Base-by-base conservation (phyloP, 139 green algal species). In the Microglena sp. region DNA sequence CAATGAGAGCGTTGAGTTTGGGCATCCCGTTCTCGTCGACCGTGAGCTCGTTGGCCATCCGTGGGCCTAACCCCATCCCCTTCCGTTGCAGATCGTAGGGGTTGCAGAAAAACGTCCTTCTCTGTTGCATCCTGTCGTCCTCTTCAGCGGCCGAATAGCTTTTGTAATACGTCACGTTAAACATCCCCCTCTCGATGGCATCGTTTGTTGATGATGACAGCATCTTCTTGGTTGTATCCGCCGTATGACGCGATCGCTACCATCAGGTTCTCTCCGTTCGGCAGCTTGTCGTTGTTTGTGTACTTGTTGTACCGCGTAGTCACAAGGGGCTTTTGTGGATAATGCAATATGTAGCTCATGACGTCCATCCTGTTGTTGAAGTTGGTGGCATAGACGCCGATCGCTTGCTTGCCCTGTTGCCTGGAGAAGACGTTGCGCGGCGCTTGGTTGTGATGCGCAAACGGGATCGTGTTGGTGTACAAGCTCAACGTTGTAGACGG, bases 191-290 rank as follows among this genome's bases (percentile, higher is more conserved):
- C 50, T 88, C 82, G 2, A 90, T 80, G 33, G 73, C 60, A 0
- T 43, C 60, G n/a, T 26, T 72, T 61, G 64, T 81, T 82, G 60
- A 80, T 71, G 34, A 90, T 84, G 31, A 88, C 36, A 21, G 66
- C 72, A 67, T 90, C 83, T 65, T 90, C 83, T 63, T 87, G 79
- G 73, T 90, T 90, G 67, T 82, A 90, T 0, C 83, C 83, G 2
- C 70, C 73, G 67, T 86, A 87, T n/a, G 55, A 79, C 26, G 66
- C 56, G 62, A 90, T 85, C 4, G 77, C 82, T 22, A 90, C 82
- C 8, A 87, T 73, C 43, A 73, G 67, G 62, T 90, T 90, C 36
- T 61, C 31, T 11, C 71, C 71, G 30, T 27, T 40, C 2, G n/a
- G n/a, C 40, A 69, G 64, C 0, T 34, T 66, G 26, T 73, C 55